A percentile compares a stretch with the other conserved stretches of the same genome.
phyloP scores from a whole-genome alignment of 106 monocot genomes.

The Acanthochlamys bracteata region DNA sequence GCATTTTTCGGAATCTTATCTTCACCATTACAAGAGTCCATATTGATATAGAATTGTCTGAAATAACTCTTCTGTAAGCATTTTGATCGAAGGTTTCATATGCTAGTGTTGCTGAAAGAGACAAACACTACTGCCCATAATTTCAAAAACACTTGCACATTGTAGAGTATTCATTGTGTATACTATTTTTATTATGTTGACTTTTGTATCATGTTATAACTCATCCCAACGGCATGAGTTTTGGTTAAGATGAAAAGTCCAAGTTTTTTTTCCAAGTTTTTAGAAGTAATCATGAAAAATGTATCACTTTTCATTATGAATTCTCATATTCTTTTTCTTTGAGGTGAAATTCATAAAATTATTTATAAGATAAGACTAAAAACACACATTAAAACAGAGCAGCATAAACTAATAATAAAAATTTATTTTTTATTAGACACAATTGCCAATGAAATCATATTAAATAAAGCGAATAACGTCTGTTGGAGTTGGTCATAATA shows the following conservation, averaged over 20 bases:
- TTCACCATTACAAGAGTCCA: background rate
- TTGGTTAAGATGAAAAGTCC: constrained; percentile 62
- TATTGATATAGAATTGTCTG: background rate
- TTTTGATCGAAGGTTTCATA: background rate
- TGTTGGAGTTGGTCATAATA: too few relatives aligned
- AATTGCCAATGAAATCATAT: too few relatives aligned
- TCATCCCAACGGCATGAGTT: constrained; percentile 57
- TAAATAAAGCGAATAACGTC: too few relatives aligned
- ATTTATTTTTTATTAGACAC: too few relatives aligned
- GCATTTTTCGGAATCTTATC: background rate
- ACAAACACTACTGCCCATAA: background rate
- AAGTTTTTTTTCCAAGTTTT: constrained; percentile 53
- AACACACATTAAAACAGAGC: too few relatives aligned
- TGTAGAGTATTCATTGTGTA: background rate
- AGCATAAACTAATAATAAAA: too few relatives aligned
- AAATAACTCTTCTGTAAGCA: background rate
- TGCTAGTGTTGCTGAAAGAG: background rate
- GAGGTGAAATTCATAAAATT: too few relatives aligned
- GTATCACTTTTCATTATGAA: too few relatives aligned
- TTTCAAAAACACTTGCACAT: background rate
- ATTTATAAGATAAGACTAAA: too few relatives aligned
- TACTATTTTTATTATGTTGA: background rate
- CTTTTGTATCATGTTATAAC: background rate
- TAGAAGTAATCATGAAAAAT: constrained; percentile 63
- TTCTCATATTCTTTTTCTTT: too few relatives aligned